phyloP scores from a whole-genome alignment of 2,329 filamentous ascomycete genomes.

The Alternaria angustiovoidea region DNA sequence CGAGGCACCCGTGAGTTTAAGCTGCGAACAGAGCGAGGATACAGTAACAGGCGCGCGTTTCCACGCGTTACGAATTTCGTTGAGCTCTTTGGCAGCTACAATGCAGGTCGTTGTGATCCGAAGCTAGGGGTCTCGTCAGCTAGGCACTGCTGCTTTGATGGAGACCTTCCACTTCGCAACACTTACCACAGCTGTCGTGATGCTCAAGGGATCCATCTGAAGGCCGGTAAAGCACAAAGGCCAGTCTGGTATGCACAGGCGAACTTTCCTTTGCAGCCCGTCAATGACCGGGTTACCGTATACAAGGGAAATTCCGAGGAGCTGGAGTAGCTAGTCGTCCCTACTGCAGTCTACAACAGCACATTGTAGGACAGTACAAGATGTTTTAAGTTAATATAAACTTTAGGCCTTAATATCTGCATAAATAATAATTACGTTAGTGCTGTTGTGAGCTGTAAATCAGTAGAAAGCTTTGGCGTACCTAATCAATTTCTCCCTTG shows the following conservation, averaged over 20 bases:
- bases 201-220: neutral
- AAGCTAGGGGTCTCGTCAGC: neutral
- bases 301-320: neutral
- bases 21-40: neutral
- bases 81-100: neutral
- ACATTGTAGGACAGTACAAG: no score
- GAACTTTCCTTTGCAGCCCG: accelerated
- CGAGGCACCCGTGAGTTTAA: neutral
- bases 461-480: no score
- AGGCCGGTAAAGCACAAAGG: no score
- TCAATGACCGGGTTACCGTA: neutral
- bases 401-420: accelerated
- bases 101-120: neutral
- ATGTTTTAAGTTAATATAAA: no score
- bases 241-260: no score
- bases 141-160: no score
- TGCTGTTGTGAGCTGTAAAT: no score
- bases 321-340: no score
- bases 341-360: no score
- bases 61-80: neutral
- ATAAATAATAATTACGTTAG: no score
- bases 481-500: no score
- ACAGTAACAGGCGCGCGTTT: neutral
- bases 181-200: neutral
- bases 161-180: no score